These are phyloP conservation scores for Xylaria sp. DNA, from an alignment of 2,329 filamentous ascomycete genomes.

Conservation along the genomic window DNA sequence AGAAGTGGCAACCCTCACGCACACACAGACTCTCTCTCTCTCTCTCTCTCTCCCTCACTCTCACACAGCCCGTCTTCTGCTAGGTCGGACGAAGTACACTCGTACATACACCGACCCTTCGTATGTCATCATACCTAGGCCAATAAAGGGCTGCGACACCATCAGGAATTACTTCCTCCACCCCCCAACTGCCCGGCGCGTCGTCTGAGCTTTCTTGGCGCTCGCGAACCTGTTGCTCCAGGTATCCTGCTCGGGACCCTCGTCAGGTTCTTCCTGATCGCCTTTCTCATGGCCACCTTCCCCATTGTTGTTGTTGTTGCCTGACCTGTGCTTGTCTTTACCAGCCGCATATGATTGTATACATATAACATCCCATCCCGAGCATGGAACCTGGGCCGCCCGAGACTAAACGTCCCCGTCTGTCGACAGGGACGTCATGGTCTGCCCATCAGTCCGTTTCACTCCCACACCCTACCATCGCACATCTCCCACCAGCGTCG, in stretches of 20 bases:
- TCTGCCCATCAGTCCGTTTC: slow-evolving; percentile 50
- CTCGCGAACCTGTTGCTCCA: slow-evolving; percentile 30
- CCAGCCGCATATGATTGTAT: slow-evolving; percentile 38
- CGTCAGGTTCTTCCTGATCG: slow-evolving; percentile 35
- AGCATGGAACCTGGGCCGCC: slow-evolving; percentile 64
- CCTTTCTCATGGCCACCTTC: slow-evolving; percentile 41
- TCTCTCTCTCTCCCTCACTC: slow-evolving; percentile 16
- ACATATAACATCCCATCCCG: slow-evolving; percentile 47
- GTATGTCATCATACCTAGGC: slow-evolving; percentile 27
- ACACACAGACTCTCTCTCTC: no score
- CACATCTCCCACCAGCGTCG: slow-evolving; percentile 37
- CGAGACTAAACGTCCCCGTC: slow-evolving; percentile 62
- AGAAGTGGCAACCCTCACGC: slow-evolving; percentile 28
- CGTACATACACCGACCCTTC: slow-evolving; percentile 32
- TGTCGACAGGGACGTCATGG: slow-evolving; percentile 52
- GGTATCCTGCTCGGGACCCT: slow-evolving; percentile 28
- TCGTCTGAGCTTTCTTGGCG: slow-evolving; percentile 33
- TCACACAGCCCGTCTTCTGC: slow-evolving; percentile 8
- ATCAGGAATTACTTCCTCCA: slow-evolving; percentile 26
- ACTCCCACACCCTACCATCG: slow-evolving; percentile 48
- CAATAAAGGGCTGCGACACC: slow-evolving; percentile 28
- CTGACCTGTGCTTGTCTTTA: slow-evolving; percentile 39
- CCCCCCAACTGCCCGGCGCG: slow-evolving; percentile 30
- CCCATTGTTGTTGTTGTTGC: slow-evolving; percentile 38
- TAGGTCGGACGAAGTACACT: slow-evolving; percentile 9